Evolutionary conservation across 345 rosid genomes (phyloP).

Genomic region (Rhodamnia rubescens): DNA sequence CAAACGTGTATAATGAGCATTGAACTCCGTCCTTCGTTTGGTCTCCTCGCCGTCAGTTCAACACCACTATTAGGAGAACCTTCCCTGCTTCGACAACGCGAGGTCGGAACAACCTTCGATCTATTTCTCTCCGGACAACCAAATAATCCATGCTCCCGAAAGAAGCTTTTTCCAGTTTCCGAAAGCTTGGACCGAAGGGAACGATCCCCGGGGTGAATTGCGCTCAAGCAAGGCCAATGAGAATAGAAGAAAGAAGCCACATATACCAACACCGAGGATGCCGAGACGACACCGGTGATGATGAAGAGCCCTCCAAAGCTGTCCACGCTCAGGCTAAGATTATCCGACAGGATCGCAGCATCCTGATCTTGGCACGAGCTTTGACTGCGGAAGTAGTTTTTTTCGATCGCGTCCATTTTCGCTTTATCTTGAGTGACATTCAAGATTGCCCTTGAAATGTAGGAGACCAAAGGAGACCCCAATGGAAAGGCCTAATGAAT

Average conservation of each 20-base stretch:
- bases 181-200: too few species aligned
- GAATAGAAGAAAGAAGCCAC: not conserved
- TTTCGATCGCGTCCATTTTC: conserved; percentile 7
- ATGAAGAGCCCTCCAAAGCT: conserved; percentile 40
- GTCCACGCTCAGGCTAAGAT: conserved; percentile 12
- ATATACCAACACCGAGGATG: not conserved
- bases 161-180: too few species aligned
- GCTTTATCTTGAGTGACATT: conserved; percentile 17
- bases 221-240: too few species aligned
- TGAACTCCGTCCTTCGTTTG: too few species aligned
- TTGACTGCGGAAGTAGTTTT: not conserved
- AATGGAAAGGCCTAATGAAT: conserved; percentile 20
- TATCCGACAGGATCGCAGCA: not conserved
- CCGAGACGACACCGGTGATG: conserved; percentile 22
- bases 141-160: too few species aligned
- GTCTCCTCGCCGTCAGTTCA: too few species aligned
- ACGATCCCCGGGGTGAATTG: too few species aligned
- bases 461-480: conserved; percentile 18
- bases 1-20: too few species aligned
- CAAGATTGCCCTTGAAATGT: conserved; percentile 35
- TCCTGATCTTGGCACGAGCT: not conserved
- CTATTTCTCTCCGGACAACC: too few species aligned
- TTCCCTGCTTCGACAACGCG: too few species aligned
- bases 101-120: too few species aligned
- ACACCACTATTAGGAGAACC: too few species aligned